Conservation (phyloP, 805 yeast genomes). For the Pachysolen tannophilus region DNA sequence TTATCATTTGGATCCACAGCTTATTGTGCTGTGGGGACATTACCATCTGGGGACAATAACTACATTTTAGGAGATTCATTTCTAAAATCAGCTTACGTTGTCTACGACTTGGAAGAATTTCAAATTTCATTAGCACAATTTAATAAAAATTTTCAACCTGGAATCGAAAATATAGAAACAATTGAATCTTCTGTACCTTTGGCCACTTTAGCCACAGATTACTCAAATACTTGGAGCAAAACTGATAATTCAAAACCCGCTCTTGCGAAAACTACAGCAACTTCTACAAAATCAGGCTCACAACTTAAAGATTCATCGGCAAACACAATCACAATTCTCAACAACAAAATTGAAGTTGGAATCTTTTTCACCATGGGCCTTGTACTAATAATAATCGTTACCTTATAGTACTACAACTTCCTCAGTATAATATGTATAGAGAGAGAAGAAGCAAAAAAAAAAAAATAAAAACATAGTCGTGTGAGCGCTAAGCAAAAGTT, state of each 20-base stretch:
- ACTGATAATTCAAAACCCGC: slow-evolving; percentile 7
- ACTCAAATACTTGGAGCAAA: slow-evolving; percentile 33
- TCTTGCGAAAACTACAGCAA: slow-evolving; percentile 1
- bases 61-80: slow-evolving; percentile 47
- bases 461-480: too few species aligned
- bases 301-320: not conserved
- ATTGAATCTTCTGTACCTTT: slow-evolving; percentile 40
- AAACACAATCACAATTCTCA: too few species aligned
- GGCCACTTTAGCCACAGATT: slow-evolving; percentile 38
- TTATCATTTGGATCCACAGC: slow-evolving; percentile 14
- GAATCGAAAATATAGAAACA: slow-evolving; percentile 33
- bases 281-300: not conserved
- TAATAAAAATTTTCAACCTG: slow-evolving; percentile 18
- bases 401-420: too few species aligned
- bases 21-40: slow-evolving; percentile 38
- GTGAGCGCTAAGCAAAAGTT: too few species aligned
- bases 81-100: slow-evolving; percentile 43
- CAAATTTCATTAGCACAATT: slow-evolving; percentile 41
- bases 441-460: too few species aligned
- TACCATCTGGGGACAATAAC: slow-evolving; percentile 23
- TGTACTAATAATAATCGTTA: too few species aligned
- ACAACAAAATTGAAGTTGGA: too few species aligned
- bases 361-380: too few species aligned
- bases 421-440: too few species aligned
- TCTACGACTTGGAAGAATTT: slow-evolving; percentile 41